phyloP scores from a whole-genome alignment of 1,139 yeast species.

The Blastobotrys illinoisensis region DNA sequence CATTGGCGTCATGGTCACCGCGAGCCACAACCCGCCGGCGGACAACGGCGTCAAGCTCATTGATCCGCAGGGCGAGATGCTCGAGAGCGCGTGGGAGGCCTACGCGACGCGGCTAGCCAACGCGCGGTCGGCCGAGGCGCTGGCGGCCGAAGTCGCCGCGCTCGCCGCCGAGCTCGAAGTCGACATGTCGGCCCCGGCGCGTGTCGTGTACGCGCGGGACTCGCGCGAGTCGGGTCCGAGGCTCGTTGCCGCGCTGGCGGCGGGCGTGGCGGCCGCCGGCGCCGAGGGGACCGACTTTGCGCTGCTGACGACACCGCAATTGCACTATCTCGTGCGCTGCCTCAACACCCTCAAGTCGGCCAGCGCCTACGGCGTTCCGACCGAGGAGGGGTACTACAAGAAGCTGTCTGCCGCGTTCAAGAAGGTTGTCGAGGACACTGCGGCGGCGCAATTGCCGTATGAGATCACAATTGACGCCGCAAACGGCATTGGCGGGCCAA shows the following conservation, averaged over 20 bases:
- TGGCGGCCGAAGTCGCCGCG: conserved; percentile 33
- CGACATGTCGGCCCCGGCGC: conserved; percentile 37
- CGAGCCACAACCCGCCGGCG: conserved; percentile 91
- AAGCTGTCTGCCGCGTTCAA: conserved; percentile 51
- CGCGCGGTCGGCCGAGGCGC: conserved; percentile 38
- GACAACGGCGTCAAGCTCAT: conserved; percentile 96
- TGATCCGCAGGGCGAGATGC: conserved; percentile 92
- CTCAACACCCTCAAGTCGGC: conserved; percentile 48
- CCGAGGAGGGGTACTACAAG: conserved; percentile 65
- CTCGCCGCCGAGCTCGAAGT: conserved; percentile 37
- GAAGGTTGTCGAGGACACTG: conserved; percentile 34
- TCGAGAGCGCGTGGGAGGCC: conserved; percentile 77
- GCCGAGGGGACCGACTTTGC: conserved; percentile 55
- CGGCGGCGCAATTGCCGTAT: conserved; percentile 33
- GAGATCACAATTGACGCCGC: conserved; percentile 77
- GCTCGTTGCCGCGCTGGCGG: conserved; percentile 57
- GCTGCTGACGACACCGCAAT: conserved; percentile 84
- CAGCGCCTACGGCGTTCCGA: conserved; percentile 52
- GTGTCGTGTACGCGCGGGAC: conserved; percentile 49
- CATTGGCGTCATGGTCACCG: conserved; percentile 85
- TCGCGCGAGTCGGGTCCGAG: conserved; percentile 66
- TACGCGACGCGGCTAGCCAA: conserved; percentile 81
- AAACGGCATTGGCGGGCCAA: conserved; percentile 93
- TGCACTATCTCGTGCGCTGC: conserved; percentile 79
- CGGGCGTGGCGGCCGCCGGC: conserved; percentile 52